phyloP scores from a whole-genome alignment of 2,329 filamentous ascomycete genomes.

The Trichoderma sp. region DNA sequence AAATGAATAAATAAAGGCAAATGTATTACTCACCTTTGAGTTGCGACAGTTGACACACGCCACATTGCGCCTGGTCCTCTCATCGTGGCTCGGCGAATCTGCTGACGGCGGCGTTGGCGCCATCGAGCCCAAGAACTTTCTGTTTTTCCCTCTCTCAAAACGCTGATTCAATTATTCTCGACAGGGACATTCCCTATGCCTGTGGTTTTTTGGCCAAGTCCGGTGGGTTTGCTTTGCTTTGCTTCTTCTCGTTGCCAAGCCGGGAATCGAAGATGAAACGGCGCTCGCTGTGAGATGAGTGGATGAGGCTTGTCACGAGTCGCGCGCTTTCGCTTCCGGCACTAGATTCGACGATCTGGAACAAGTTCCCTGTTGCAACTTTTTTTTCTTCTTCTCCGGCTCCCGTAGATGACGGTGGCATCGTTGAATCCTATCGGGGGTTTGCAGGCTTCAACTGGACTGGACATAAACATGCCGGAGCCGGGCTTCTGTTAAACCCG shows the following conservation, averaged over 20 bases:
- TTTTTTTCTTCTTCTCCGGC: neutral
- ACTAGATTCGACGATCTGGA: neutral
- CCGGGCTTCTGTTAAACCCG: slow-evolving; percentile 9
- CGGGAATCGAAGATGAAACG: neutral
- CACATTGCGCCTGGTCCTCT: slow-evolving; percentile 40
- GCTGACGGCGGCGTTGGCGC: slow-evolving; percentile 35
- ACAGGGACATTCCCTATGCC: neutral
- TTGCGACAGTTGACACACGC: slow-evolving; percentile 43
- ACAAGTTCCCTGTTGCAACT: neutral
- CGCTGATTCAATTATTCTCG: neutral
- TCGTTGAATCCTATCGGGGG: neutral
- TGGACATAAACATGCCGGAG: neutral
- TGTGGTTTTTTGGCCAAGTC: neutral
- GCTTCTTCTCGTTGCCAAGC: neutral
- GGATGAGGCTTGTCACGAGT: neutral
- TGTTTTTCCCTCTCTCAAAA: neutral
- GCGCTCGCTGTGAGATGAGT: neutral
- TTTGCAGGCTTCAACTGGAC: neutral
- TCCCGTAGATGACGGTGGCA: neutral
- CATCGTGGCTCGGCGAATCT: slow-evolving; percentile 29
- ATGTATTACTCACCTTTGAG: slow-evolving; percentile 38
- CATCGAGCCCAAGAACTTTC: slow-evolving; percentile 25
- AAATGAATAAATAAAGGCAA: too few relatives aligned
- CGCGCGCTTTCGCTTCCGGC: neutral
- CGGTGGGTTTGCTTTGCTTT: neutral